A percentile compares a stretch with the other conserved stretches of the same genome.
Evolutionary conservation across 2,329 filamentous ascomycete genomes (phyloP).

Genomic region (Penicillium sp.): DNA sequence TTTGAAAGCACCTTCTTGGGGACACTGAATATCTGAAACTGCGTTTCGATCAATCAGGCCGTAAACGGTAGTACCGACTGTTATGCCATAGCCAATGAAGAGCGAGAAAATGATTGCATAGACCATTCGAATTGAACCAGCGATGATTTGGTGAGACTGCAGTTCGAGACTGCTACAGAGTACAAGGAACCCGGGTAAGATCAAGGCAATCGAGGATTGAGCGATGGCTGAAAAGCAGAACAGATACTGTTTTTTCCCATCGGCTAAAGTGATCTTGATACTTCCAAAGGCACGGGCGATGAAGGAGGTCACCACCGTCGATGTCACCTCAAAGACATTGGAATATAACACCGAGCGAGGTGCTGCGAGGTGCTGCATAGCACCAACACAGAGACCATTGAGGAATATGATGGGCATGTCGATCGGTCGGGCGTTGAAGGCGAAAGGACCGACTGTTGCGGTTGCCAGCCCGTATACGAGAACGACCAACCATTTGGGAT

Average conservation of each 20-base stretch:
- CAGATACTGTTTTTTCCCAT: slow-evolving; percentile 37
- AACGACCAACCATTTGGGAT: slow-evolving; percentile 53
- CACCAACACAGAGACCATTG: slow-evolving; percentile 68
- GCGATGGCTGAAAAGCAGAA: slow-evolving; percentile 70
- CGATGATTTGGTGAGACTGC: slow-evolving; percentile 65
- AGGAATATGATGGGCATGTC: slow-evolving; percentile 75
- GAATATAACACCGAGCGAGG: slow-evolving; percentile 67
- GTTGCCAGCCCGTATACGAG: slow-evolving; percentile 72
- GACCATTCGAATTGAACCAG: slow-evolving; percentile 53
- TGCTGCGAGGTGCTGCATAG: slow-evolving; percentile 71
- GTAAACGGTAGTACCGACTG: slow-evolving; percentile 61
- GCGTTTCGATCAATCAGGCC: slow-evolving; percentile 57
- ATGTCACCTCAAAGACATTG: slow-evolving; percentile 63
- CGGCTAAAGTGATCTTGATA: slow-evolving; percentile 44
- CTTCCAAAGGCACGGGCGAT: slow-evolving; percentile 66
- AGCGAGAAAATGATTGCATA: slow-evolving; percentile 65
- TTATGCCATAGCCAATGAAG: slow-evolving; percentile 69
- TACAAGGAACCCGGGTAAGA: slow-evolving; percentile 65
- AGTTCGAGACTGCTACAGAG: slow-evolving; percentile 61
- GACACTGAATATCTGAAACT: slow-evolving; percentile 47
- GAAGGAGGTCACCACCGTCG: slow-evolving; percentile 65
- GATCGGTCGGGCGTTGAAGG: slow-evolving; percentile 70
- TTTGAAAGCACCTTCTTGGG: slow-evolving; percentile 28
- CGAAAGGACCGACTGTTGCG: slow-evolving; percentile 72
- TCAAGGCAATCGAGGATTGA: slow-evolving; percentile 68